Evolutionary conservation across 2,329 filamentous ascomycete genomes (phyloP).

Genomic region (Dryadomyces sulphureus): DNA sequence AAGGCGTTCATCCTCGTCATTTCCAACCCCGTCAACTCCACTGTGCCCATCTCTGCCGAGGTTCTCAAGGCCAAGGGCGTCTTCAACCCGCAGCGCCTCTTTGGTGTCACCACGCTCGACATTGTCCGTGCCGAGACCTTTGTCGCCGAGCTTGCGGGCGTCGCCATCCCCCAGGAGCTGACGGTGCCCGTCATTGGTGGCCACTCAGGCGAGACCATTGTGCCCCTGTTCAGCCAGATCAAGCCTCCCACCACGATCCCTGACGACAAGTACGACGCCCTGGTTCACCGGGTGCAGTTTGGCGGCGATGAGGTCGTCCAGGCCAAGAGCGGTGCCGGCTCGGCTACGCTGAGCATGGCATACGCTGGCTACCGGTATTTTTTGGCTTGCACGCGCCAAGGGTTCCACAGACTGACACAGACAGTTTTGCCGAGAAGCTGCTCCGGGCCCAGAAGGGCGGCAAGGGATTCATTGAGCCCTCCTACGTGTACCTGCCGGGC

Average conservation of each 20-base stretch:
- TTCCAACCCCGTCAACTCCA: conserved; percentile 99
- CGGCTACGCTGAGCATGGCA: conserved; percentile 75
- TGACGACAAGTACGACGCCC: conserved; percentile 73
- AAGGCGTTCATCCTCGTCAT: conserved; percentile 95
- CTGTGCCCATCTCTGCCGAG: conserved; percentile 93
- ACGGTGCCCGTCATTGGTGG: conserved; percentile 88
- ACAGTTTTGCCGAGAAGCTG: conserved; percentile 87
- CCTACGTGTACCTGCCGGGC: conserved; percentile 88
- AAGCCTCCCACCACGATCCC: conserved; percentile 69
- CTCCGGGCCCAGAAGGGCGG: conserved; percentile 79
- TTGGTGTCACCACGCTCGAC: conserved; percentile 96
- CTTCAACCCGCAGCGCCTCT: conserved; percentile 90
- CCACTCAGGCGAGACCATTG: conserved; percentile 96
- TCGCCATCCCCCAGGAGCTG: conserved; percentile 67
- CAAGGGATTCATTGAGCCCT: conserved; percentile 86
- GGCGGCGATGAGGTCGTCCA: conserved; percentile 89
- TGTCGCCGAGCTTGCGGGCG: conserved; percentile 70
- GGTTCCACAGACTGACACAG: background rate
- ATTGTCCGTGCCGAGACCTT: conserved; percentile 98
- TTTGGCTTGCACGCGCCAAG: background rate
- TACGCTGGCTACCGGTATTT: conserved; percentile 80
- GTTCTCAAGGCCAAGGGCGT: conserved; percentile 86
- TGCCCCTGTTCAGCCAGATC: conserved; percentile 90
- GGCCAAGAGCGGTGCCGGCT: conserved; percentile 72
- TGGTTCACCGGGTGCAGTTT: conserved; percentile 93